These are phyloP conservation scores for Arthrobotrys sinensis DNA, from an alignment of 2,329 filamentous ascomycete species.

Conservation along the genomic window DNA sequence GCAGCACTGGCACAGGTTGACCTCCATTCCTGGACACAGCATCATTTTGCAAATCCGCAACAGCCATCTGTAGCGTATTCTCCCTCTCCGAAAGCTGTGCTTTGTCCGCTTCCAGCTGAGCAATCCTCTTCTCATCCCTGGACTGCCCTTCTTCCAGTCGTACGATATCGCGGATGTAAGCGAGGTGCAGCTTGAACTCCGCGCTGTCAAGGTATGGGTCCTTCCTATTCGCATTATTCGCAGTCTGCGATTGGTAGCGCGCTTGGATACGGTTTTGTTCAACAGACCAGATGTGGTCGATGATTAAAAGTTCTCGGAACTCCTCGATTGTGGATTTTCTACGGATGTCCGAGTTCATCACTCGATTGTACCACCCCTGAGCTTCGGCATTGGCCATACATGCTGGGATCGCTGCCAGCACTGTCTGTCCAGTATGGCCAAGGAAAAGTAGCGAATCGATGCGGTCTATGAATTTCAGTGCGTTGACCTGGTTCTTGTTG, in stretches of 20 bases:
- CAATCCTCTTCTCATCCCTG: constrained; percentile 46
- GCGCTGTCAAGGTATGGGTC: constrained; percentile 60
- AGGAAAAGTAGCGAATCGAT: constrained; percentile 60
- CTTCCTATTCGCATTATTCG: constrained; percentile 46
- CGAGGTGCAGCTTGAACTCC: constrained; percentile 60
- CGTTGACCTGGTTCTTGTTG: constrained; percentile 61
- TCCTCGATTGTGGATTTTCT: constrained; percentile 54
- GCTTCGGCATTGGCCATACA: constrained; percentile 60
- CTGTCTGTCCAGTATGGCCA: constrained; percentile 48
- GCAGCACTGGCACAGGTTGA: constrained; percentile 42
- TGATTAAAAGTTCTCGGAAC: constrained; percentile 55
- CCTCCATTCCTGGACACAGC: constrained; percentile 45
- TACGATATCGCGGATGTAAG: constrained; percentile 59
- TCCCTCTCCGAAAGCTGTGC: constrained; percentile 45
- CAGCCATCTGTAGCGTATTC: constrained; percentile 44
- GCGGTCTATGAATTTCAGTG: constrained; percentile 60
- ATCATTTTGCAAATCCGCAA: constrained; percentile 57
- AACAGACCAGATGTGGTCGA: constrained; percentile 59
- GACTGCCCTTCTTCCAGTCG: constrained; percentile 49
- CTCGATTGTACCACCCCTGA: constrained; percentile 55
- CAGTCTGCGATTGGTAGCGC: constrained; percentile 50
- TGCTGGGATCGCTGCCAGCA: constrained; percentile 48
- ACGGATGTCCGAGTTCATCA: constrained; percentile 57
- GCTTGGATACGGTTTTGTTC: constrained; percentile 54
- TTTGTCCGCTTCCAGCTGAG: constrained; percentile 38